phyloP scores from a whole-genome alignment of 129 eudicot species.

The Flaveria sonorensis region DNA sequence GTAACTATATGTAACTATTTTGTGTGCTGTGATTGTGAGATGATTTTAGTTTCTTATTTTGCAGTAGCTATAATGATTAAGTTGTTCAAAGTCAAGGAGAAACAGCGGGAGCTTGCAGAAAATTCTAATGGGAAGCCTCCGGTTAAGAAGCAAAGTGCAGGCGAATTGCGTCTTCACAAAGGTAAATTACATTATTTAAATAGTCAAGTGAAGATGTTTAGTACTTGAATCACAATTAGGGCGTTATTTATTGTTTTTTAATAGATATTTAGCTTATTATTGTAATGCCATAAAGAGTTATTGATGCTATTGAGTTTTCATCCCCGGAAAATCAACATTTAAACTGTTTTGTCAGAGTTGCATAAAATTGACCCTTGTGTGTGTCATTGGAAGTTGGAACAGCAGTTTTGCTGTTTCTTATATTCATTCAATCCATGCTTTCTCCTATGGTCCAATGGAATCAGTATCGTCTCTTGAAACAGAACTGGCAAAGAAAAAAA shows the following conservation, averaged over 20 bases:
- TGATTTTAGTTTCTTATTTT: neutral
- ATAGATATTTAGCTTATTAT: neutral
- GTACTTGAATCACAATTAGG: neutral
- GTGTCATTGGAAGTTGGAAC: neutral
- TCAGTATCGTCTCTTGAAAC: neutral
- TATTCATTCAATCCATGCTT: neutral
- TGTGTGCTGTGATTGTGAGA: neutral
- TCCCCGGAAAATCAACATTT: neutral
- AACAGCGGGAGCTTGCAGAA: constrained; percentile 78
- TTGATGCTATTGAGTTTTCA: neutral
- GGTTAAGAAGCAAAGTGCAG: constrained; percentile 88
- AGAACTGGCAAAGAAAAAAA: neutral
- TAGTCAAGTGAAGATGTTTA: neutral
- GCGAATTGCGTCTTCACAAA: constrained; percentile 88
- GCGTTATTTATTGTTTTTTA: neutral
- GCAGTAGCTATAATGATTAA: constrained; percentile 61
- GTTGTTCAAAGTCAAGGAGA: constrained; percentile 81
- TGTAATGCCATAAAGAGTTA: neutral
- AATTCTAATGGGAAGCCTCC: constrained; percentile 77
- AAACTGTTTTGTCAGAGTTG: neutral
- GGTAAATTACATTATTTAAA: constrained; percentile 35
- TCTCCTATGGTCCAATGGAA: neutral
- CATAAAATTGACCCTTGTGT: neutral
- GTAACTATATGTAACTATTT: neutral
- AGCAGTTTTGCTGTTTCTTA: constrained; percentile 1